A percentile compares a stretch with the other conserved stretches of the same genome.
These are phyloP conservation scores for Posidonia oceanica DNA, from an alignment of 116 monocot genomes.

Conservation along the genomic window DNA sequence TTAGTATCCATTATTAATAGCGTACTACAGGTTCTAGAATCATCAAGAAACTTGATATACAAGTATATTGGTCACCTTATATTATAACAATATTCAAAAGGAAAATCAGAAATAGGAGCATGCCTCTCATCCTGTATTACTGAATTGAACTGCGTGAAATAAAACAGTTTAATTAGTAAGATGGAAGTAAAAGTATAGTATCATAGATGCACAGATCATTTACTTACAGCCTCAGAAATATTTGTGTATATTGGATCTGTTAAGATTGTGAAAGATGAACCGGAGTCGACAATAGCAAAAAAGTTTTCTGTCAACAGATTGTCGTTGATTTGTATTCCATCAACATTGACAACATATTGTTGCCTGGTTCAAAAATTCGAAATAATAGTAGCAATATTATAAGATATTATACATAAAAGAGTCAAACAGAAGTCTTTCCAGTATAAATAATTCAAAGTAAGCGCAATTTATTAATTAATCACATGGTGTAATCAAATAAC, in stretches of 20 bases:
- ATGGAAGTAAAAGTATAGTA: neutral
- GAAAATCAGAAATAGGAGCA: conserved; percentile 22
- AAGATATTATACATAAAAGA: neutral
- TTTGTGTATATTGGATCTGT: conserved; percentile 58
- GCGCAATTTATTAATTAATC: neutral
- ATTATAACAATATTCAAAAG: conserved; percentile 78
- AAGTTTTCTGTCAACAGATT: conserved; percentile 23
- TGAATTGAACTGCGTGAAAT: conserved; percentile 47
- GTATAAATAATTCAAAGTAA: neutral
- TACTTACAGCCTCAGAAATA: conserved; percentile 54
- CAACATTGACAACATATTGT: conserved; percentile 47
- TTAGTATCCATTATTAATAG: no score
- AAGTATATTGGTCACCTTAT: conserved; percentile 25
- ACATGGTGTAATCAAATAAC: neutral
- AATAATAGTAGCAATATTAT: neutral
- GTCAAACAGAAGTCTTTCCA: neutral
- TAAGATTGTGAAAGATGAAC: conserved; percentile 86
- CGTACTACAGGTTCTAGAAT: neutral
- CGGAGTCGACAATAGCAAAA: conserved; percentile 67
- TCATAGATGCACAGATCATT: neutral
- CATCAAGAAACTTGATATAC: no score
- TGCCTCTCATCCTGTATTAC: conserved; percentile 24
- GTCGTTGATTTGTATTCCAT: conserved; percentile 37
- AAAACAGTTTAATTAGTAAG: neutral
- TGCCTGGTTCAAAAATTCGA: conserved; percentile 23